phyloP scores from a whole-genome alignment of 2,329 filamentous ascomycete genomes.

The Rosellinia necatrix region DNA sequence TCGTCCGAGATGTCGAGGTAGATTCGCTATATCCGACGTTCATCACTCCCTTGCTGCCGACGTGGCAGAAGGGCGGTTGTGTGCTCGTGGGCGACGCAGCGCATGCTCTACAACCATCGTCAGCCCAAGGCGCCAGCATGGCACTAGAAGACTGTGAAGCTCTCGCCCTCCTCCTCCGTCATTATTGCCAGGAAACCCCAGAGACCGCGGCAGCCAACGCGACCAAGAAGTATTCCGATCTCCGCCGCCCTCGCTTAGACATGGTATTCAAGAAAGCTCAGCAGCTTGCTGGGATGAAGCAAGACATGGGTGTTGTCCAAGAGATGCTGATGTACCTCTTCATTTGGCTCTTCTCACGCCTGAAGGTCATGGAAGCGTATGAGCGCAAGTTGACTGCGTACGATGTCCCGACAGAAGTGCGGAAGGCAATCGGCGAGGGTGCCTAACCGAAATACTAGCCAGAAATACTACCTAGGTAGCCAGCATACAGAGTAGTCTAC shows the following conservation, averaged over 20 bases:
- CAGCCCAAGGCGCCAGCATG: constrained; percentile 26
- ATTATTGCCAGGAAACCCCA: constrained; percentile 11
- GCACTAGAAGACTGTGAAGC: constrained; percentile 23
- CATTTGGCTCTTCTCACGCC: constrained; percentile 20
- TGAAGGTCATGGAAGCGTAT: constrained; percentile 14
- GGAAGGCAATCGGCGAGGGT: constrained; percentile 1
- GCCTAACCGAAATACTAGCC: background rate
- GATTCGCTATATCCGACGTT: constrained; percentile 23
- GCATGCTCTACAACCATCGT: constrained; percentile 24
- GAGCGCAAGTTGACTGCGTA: constrained; percentile 20
- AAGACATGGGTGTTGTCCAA: constrained; percentile 21
- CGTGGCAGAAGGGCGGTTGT: constrained; percentile 26
- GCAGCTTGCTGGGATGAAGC: constrained; percentile 26
- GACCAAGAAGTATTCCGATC: constrained; percentile 17
- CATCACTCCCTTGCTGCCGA: constrained; percentile 22
- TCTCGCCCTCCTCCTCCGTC: constrained; percentile 16
- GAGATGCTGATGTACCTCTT: constrained; percentile 29
- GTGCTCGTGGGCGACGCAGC: constrained; percentile 27
- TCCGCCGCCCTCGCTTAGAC: constrained; percentile 23
- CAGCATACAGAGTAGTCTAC: too few relatives aligned
- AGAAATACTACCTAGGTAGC: too few relatives aligned
- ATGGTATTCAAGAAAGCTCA: constrained; percentile 27
- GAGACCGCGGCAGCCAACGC: constrained; percentile 6
- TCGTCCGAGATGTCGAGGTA: constrained; percentile 21
- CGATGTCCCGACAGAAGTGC: constrained; percentile 22